Evolutionary conservation across 805 yeast species (phyloP).

Genomic region (Saccharomycopsis fibuligera): DNA sequence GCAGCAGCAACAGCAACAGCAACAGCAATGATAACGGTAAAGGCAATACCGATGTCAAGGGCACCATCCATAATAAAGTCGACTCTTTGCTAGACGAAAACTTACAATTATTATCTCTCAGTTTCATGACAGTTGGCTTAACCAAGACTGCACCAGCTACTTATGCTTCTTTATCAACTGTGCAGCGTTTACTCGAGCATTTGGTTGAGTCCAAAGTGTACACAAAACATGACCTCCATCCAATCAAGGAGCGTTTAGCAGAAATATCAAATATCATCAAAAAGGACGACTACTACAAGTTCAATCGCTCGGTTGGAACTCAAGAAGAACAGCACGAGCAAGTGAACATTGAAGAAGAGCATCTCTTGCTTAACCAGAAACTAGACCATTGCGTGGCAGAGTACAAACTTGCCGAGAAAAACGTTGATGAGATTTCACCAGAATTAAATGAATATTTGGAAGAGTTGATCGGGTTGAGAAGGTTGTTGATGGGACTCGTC

Average conservation of each 20-base stretch:
- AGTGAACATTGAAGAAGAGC: slow-evolving; percentile 23
- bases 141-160: slow-evolving; percentile 91
- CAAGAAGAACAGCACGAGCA: slow-evolving; percentile 22
- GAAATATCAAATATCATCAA: slow-evolving; percentile 64
- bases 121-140: slow-evolving; percentile 88
- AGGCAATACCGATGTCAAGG: neutral
- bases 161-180: slow-evolving; percentile 82
- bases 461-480: slow-evolving; percentile 55
- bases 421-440: slow-evolving; percentile 47
- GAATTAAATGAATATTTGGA: slow-evolving; percentile 47
- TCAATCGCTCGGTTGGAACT: slow-evolving; percentile 20
- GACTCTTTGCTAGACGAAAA: slow-evolving; percentile 81
- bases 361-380: slow-evolving; percentile 52
- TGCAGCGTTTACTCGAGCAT: slow-evolving; percentile 77
- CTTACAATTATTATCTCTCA: slow-evolving; percentile 78
- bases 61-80: slow-evolving; percentile 37
- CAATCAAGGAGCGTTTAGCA: slow-evolving; percentile 64
- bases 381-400: slow-evolving; percentile 55
- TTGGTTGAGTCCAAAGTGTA: slow-evolving; percentile 74
- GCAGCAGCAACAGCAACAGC: neutral
- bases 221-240: slow-evolving; percentile 76
- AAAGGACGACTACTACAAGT: slow-evolving; percentile 23
- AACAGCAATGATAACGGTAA: slow-evolving; percentile 18
- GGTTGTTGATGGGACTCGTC: slow-evolving; percentile 49
- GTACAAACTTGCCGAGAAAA: slow-evolving; percentile 49